These are phyloP conservation scores for Capsicum chinense DNA, from an alignment of 257 asterid species.

Conservation along the genomic window DNA sequence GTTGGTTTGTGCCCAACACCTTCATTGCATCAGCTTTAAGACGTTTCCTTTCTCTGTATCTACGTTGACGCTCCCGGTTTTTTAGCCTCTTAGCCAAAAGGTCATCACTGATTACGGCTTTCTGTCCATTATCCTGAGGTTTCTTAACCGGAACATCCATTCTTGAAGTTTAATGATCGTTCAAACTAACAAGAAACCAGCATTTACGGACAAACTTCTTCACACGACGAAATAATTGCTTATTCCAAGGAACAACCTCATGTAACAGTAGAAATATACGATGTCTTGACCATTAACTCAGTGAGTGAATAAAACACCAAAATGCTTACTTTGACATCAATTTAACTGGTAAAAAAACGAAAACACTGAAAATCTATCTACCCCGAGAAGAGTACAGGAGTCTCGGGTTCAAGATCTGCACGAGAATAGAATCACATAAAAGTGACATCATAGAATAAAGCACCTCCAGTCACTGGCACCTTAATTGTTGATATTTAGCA, in stretches of 20 bases:
- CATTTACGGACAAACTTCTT: neutral
- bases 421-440: neutral
- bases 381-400: neutral
- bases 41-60: conserved; percentile 92
- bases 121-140: conserved; percentile 51
- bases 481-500: neutral
- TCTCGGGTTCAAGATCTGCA: neutral
- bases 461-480: too few relatives aligned
- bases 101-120: conserved; percentile 49
- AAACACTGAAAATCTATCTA: neutral
- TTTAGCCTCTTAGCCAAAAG: conserved; percentile 70
- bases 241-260: conserved; percentile 17
- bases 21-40: conserved; percentile 51
- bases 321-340: neutral
- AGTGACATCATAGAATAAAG: too few relatives aligned
- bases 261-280: neutral
- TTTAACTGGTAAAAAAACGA: neutral
- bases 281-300: neutral
- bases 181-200: conserved; percentile 17
- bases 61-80: conserved; percentile 88
- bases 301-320: conserved; percentile 10
- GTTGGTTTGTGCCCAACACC: conserved; percentile 40
- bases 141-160: conserved; percentile 53
- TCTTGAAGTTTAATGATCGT: conserved; percentile 27
- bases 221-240: neutral